A percentile compares a stretch with the other conserved stretches of the same genome.
phyloP scores from a whole-genome alignment of 495 filamentous ascomycete genomes.

The Jackrogersella minutella region DNA sequence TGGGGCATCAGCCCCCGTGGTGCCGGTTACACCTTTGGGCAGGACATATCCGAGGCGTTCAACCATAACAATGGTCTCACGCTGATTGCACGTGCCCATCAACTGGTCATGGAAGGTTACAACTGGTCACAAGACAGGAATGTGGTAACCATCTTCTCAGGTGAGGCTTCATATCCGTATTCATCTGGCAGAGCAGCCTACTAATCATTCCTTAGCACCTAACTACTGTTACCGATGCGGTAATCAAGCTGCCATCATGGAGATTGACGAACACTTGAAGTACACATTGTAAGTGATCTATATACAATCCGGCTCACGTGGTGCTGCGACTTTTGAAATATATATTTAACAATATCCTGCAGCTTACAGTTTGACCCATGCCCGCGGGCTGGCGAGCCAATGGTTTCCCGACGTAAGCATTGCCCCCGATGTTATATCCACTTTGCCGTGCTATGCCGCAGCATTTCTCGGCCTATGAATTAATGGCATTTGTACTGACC shows the following conservation, averaged over 20 bases:
- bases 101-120: slow-evolving; percentile 98
- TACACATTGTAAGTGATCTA: slow-evolving; percentile 92
- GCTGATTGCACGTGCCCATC: slow-evolving; percentile 91
- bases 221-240: slow-evolving; percentile 99
- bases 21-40: slow-evolving; percentile 98
- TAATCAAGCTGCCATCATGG: slow-evolving; percentile 99
- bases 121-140: slow-evolving; percentile 98
- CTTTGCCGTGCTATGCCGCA: not conserved
- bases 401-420: slow-evolving; percentile 89
- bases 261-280: slow-evolving; percentile 99
- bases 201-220: slow-evolving; percentile 66
- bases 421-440: not conserved
- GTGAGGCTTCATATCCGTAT: slow-evolving; percentile 57
- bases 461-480: not conserved
- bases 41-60: slow-evolving; percentile 99
- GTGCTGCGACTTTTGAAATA: not conserved
- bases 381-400: slow-evolving; percentile 94
- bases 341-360: slow-evolving; percentile 36
- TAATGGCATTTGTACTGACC: slow-evolving; percentile 35
- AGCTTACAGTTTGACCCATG: slow-evolving; percentile 99
- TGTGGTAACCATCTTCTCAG: slow-evolving; percentile 98
- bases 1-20: slow-evolving; percentile 98
- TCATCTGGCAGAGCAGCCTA: not conserved
- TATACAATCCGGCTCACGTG: slow-evolving; percentile 4
- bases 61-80: slow-evolving; percentile 99